Base-by-base conservation (phyloP, 306 rosid species). In the Biancaea sappan region DNA sequence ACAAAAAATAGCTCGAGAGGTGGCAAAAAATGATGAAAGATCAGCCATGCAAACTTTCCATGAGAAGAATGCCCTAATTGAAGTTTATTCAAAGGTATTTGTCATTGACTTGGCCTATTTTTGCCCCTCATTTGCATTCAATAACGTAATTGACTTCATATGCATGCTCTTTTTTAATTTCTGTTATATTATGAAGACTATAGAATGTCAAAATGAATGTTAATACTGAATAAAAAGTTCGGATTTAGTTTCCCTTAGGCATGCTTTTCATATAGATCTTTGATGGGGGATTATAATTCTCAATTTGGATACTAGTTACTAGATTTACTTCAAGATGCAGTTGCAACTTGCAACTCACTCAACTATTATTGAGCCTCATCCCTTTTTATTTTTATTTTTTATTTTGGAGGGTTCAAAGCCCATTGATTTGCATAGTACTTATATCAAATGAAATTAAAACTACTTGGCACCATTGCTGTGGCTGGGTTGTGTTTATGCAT, bases 71-170 rank as follows among this genome's bases (percentile, higher is more conserved):
- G 67, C 90, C 47, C 73, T 81, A 18, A 81, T 80, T 73, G 97
- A 91, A 74, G 79, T 91, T 86, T 89, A 78, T 84, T 56, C 88
- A 60, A 90, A 91, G 98, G 98, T 94, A 86, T 58, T 56, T 76
- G 62, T 60, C 32, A 22, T 25, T 22, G 56, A 26, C 56, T 46
- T 7, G 37, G 60, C 38, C 26, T 51, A 12, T 69, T 19, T 61
- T 60, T 8, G 44, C 14, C 31, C 12, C 34, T 71, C n/a, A 16
- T 65, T 62, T 44, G 12, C 32, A 38, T 66, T 56, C 2, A 25
- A 54, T 54, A 6, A 41, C 41, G 62, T 62, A 46, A 59, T 35
- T 21, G 37, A 51, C 38, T 65, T n/a, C 6, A 8, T 53, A 28
- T 61, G 44, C 37, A 16, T 8, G 56, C 50, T 52, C 54, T 3